Conservation (phyloP, 164 flowering plant genomes). For the Vitis cinerea region DNA sequence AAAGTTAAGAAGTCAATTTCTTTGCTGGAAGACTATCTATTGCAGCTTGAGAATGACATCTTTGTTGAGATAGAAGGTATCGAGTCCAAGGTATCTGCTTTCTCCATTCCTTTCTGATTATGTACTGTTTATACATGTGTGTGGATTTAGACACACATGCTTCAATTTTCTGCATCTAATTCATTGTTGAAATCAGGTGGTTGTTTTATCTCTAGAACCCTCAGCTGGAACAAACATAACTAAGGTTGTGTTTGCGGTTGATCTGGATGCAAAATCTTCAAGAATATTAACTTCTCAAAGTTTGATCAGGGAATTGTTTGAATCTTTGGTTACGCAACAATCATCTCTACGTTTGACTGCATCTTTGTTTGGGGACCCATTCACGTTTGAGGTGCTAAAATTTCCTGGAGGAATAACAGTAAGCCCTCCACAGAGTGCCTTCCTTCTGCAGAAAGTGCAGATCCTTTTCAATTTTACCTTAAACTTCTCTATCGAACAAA, state of each 20-base stretch:
- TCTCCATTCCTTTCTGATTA: not conserved
- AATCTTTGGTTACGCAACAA: slow-evolving; percentile 43
- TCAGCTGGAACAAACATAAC: slow-evolving; percentile 50
- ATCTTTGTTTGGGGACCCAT: slow-evolving; percentile 71
- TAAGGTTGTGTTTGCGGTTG: slow-evolving; percentile 72
- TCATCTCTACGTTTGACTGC: slow-evolving; percentile 44
- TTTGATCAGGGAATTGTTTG: slow-evolving; percentile 54
- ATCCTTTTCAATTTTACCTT: slow-evolving; percentile 69
- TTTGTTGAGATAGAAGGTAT: slow-evolving; percentile 50
- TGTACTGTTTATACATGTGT: not conserved
- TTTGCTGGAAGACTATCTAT: slow-evolving; percentile 47
- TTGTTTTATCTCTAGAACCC: slow-evolving; percentile 52
- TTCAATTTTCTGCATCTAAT: slow-evolving; percentile 3
- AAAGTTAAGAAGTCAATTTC: slow-evolving; percentile 53
- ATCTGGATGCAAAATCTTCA: slow-evolving; percentile 41
- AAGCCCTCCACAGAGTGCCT: slow-evolving; percentile 64
- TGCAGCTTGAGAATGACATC: slow-evolving; percentile 61
- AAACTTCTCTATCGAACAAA: slow-evolving; percentile 69
- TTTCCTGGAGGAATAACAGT: slow-evolving; percentile 80
- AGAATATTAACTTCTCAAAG: slow-evolving; percentile 45
- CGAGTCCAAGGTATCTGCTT: slow-evolving; percentile 36
- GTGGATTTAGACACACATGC: not conserved
- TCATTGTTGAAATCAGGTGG: slow-evolving; percentile 53
- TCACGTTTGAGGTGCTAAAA: slow-evolving; percentile 74
- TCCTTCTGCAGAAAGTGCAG: slow-evolving; percentile 75